phyloP scores from a whole-genome alignment of 352 stramenopile genomes.

The Halophytophthora batemanensis region DNA sequence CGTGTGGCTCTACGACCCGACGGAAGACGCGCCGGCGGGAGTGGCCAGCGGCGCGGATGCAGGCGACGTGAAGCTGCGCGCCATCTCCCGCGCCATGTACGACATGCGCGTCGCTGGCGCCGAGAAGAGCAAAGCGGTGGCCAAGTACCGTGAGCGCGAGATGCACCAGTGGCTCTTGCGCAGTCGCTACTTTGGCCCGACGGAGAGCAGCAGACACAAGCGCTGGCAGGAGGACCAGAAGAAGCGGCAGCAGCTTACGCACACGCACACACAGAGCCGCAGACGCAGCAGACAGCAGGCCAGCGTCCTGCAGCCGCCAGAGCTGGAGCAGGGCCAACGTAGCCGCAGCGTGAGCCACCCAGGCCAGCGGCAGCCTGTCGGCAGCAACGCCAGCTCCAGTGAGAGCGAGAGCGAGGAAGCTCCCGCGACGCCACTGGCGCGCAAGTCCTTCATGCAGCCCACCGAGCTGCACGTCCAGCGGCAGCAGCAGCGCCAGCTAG shows the following conservation, averaged over 20 bases:
- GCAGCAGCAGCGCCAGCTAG: constrained; percentile 24
- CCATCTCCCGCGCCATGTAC: constrained; percentile 73
- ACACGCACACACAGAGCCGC: constrained; percentile 22
- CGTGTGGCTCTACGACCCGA: constrained; percentile 69
- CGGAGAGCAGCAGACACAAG: constrained; percentile 73
- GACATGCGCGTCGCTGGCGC: constrained; percentile 62
- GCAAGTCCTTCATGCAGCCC: constrained; percentile 60
- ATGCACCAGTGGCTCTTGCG: constrained; percentile 52
- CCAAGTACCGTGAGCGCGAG: constrained; percentile 53
- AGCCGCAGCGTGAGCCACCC: constrained; percentile 39
- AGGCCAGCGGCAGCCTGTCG: constrained; percentile 15
- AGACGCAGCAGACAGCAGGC: constrained; percentile 6
- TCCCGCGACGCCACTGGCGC: constrained; percentile 28
- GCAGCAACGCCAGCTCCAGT: constrained; percentile 12
- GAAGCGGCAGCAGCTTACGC: constrained; percentile 39
- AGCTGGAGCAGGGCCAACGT: constrained; percentile 18
- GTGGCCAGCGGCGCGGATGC: constrained; percentile 4
- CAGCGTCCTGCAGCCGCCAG: constrained; percentile 5
- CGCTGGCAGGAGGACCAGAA: constrained; percentile 73
- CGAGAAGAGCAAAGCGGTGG: constrained; percentile 52
- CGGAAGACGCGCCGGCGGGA: constrained; percentile 31
- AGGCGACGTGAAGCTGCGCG: constrained; percentile 61
- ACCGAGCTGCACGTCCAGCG: constrained; percentile 47
- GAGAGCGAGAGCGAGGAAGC: constrained; percentile 31
- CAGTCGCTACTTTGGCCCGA: constrained; percentile 77